Percentiles rank a stretch among this genome's conserved stretches.
Conservation (phyloP, 768 basidiomycete species). For the Collybia mongolica region DNA sequence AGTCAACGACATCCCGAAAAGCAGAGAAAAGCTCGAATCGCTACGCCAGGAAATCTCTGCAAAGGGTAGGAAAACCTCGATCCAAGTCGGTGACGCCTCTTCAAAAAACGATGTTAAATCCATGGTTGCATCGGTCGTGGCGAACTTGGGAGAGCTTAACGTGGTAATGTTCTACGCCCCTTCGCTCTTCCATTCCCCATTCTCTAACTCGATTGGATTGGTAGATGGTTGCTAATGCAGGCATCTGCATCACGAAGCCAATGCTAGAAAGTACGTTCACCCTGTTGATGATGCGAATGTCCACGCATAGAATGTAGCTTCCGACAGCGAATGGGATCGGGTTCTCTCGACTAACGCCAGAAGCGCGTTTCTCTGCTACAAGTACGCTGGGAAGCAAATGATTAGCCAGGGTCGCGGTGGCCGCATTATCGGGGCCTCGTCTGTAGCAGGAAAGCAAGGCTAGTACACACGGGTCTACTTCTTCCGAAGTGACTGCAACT, state of each 20-base stretch:
- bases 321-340: constrained; percentile 25
- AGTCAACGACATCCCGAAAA: constrained; percentile 29
- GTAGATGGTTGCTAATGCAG: constrained; percentile 37
- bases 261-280: constrained; percentile 20
- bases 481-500: not conserved
- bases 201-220: not conserved
- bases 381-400: constrained; percentile 31
- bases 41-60: constrained; percentile 10
- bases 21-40: constrained; percentile 9
- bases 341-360: constrained; percentile 26
- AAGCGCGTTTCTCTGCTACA: constrained; percentile 31
- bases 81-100: constrained; percentile 28
- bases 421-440: constrained; percentile 31
- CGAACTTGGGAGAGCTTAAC: constrained; percentile 23
- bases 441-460: constrained; percentile 32
- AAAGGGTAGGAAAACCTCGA: constrained; percentile 9
- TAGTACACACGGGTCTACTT: not conserved
- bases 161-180: constrained; percentile 21
- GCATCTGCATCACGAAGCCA: constrained; percentile 16
- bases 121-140: constrained; percentile 23
- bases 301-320: constrained; percentile 7
- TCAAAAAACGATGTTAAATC: constrained; percentile 31
- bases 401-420: constrained; percentile 33
- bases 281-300: not conserved
- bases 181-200: not conserved